Evolutionary conservation across 441 rosid species (phyloP).

Genomic region (Sinapis alba): DNA sequence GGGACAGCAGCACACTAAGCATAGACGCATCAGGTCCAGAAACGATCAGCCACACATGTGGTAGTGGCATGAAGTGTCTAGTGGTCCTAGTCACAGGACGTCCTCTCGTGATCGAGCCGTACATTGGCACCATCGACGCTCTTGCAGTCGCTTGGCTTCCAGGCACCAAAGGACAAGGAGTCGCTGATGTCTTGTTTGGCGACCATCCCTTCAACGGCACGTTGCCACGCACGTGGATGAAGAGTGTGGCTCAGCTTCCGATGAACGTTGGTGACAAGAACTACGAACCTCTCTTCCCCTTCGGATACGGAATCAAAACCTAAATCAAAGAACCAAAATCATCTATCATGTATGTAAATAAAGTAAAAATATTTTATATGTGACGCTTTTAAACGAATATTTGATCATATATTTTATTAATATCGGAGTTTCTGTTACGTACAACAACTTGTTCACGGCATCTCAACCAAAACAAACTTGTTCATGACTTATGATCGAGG

Average conservation of each 20-base stretch:
- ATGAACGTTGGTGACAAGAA: constrained; percentile 76
- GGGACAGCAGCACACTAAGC: constrained; percentile 26
- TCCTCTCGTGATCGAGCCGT: constrained; percentile 65
- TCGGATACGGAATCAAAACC: constrained; percentile 72
- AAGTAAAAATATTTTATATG: background rate
- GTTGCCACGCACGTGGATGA: constrained; percentile 86
- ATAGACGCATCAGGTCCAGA: constrained; percentile 22
- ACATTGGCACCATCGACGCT: constrained; percentile 51
- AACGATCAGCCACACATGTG: constrained; percentile 21
- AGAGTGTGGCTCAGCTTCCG: constrained; percentile 70
- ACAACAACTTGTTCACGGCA: background rate
- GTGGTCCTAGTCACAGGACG: constrained; percentile 72
- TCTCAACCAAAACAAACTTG: background rate
- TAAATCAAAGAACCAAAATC: constrained; percentile 15
- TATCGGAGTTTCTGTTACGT: background rate
- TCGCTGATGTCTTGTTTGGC: constrained; percentile 73
- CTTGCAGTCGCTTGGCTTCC: constrained; percentile 92
- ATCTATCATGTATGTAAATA: constrained; percentile 12
- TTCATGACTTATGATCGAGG: background rate
- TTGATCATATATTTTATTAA: background rate
- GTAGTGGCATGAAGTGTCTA: constrained; percentile 48
- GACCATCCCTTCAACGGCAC: constrained; percentile 76
- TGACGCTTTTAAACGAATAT: background rate
- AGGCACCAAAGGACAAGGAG: constrained; percentile 83
- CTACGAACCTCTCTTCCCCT: constrained; percentile 76